These are phyloP conservation scores for Hypoxylon subgilvum DNA, from an alignment of 495 filamentous ascomycete species.

Conservation along the genomic window DNA sequence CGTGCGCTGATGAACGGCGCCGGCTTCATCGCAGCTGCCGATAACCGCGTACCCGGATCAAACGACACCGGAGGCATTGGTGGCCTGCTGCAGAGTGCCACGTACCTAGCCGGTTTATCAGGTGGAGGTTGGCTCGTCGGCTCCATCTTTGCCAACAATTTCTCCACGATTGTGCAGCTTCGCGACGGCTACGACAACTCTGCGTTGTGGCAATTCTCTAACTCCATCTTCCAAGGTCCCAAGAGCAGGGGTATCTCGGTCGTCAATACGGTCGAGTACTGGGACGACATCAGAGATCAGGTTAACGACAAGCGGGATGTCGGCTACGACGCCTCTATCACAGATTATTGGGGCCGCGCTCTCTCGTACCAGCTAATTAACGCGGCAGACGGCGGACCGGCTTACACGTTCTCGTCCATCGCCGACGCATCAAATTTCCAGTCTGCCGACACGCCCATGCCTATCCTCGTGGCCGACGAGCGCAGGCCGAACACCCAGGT, in stretches of 20 bases:
- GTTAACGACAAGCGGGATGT: slow-evolving; percentile 71
- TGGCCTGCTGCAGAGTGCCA: slow-evolving; percentile 81
- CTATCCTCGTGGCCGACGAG: slow-evolving; percentile 78
- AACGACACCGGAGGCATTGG: slow-evolving; percentile 75
- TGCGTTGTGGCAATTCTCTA: slow-evolving; percentile 75
- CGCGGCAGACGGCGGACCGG: slow-evolving; percentile 73
- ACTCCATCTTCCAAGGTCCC: slow-evolving; percentile 69
- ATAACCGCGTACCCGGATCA: slow-evolving; percentile 71
- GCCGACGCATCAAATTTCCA: slow-evolving; percentile 69
- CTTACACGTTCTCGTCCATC: slow-evolving; percentile 89
- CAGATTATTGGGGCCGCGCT: slow-evolving; percentile 86
- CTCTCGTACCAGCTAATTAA: slow-evolving; percentile 86
- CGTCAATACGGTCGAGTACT: slow-evolving; percentile 67
- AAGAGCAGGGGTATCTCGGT: slow-evolving; percentile 43
- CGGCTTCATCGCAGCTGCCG: slow-evolving; percentile 85
- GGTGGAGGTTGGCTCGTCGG: slow-evolving; percentile 90
- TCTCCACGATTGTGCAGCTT: slow-evolving; percentile 71
- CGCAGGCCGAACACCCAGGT: slow-evolving; percentile 69
- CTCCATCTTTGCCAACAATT: slow-evolving; percentile 89
- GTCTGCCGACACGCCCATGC: slow-evolving; percentile 77
- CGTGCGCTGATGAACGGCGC: slow-evolving; percentile 86
- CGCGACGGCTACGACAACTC: slow-evolving; percentile 60
- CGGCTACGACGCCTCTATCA: slow-evolving; percentile 77
- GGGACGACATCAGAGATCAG: slow-evolving; percentile 63
- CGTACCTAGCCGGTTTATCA: slow-evolving; percentile 83